Conservation (phyloP, 2,329 filamentous ascomycete species). For the Fusarium sp. region DNA sequence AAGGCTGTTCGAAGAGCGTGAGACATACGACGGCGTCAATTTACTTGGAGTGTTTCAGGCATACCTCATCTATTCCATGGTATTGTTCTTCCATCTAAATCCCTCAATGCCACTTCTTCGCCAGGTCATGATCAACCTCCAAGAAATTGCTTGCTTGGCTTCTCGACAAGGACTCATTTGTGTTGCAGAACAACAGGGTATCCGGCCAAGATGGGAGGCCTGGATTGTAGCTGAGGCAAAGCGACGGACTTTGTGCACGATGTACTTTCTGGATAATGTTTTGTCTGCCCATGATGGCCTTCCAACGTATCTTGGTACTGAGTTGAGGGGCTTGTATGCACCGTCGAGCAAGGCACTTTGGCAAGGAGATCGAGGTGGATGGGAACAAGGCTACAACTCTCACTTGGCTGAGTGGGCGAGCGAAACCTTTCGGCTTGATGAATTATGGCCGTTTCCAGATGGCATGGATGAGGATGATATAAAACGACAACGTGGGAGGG, state of each 20-base stretch:
- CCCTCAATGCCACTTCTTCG: conserved; percentile 48
- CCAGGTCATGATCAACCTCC: conserved; percentile 60
- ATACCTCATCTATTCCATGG: conserved; percentile 63
- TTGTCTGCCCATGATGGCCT: conserved; percentile 56
- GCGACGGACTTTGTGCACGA: conserved; percentile 60
- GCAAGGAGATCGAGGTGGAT: conserved; percentile 53
- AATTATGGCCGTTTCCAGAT: conserved; percentile 59
- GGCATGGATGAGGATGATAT: conserved; percentile 47
- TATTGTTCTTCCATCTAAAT: conserved; percentile 56
- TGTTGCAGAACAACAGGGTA: conserved; percentile 51
- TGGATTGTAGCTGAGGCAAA: conserved; percentile 67
- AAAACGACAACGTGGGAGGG: conserved; percentile 49
- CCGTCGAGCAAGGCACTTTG: conserved; percentile 57
- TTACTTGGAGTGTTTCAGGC: conserved; percentile 62
- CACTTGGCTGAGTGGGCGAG: conserved; percentile 57
- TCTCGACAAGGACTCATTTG: conserved; percentile 57
- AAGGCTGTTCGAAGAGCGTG: conserved; percentile 48
- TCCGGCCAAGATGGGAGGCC: conserved; percentile 60
- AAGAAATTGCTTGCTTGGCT: conserved; percentile 59
- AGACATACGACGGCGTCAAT: conserved; percentile 40
- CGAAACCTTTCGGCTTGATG: conserved; percentile 57
- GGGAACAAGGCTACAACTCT: conserved; percentile 57
- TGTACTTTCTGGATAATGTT: conserved; percentile 65
- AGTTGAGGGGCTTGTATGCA: conserved; percentile 57
- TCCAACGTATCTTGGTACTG: conserved; percentile 60